These are phyloP conservation scores for Podospora pseudocomata DNA, from an alignment of 495 filamentous ascomycete species.

Conservation along the genomic window DNA sequence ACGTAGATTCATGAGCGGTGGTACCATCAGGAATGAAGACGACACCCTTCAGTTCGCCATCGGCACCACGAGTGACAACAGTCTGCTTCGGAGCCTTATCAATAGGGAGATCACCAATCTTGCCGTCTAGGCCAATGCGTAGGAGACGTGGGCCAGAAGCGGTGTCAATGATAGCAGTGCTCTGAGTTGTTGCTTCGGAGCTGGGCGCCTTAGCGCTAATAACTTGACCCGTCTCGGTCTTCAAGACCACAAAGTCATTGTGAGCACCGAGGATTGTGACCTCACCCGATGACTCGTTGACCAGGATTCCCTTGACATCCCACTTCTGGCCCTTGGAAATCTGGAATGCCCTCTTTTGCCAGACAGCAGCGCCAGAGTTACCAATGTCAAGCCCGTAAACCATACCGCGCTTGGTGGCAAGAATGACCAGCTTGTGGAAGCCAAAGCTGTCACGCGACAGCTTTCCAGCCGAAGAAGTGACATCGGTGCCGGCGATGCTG, in stretches of 20 bases:
- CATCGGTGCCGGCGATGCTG: slow-evolving; percentile 60
- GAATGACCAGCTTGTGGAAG: slow-evolving; percentile 74
- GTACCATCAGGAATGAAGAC: slow-evolving; percentile 43
- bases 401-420: slow-evolving; percentile 76
- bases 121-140: slow-evolving; percentile 45
- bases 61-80: slow-evolving; percentile 59
- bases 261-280: slow-evolving; percentile 57
- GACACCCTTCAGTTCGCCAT: slow-evolving; percentile 61
- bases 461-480: slow-evolving; percentile 43
- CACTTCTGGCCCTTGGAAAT: slow-evolving; percentile 53
- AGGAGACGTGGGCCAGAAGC: slow-evolving; percentile 47
- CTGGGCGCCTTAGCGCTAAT: slow-evolving; percentile 41
- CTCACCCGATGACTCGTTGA: slow-evolving; percentile 49
- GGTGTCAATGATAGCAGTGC: slow-evolving; percentile 50
- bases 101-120: slow-evolving; percentile 38
- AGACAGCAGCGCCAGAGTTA: slow-evolving; percentile 69
- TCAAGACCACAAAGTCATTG: slow-evolving; percentile 55
- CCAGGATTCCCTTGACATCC: slow-evolving; percentile 65
- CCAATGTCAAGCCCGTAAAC: slow-evolving; percentile 76
- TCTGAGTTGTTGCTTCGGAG: slow-evolving; percentile 37
- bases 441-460: slow-evolving; percentile 76
- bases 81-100: slow-evolving; percentile 43
- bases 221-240: slow-evolving; percentile 55
- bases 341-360: slow-evolving; percentile 61
- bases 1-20: slow-evolving; percentile 47